These are phyloP conservation scores for Sporothrix dimorphospora DNA, from an alignment of 2,329 filamentous ascomycete genomes.

Conservation along the genomic window DNA sequence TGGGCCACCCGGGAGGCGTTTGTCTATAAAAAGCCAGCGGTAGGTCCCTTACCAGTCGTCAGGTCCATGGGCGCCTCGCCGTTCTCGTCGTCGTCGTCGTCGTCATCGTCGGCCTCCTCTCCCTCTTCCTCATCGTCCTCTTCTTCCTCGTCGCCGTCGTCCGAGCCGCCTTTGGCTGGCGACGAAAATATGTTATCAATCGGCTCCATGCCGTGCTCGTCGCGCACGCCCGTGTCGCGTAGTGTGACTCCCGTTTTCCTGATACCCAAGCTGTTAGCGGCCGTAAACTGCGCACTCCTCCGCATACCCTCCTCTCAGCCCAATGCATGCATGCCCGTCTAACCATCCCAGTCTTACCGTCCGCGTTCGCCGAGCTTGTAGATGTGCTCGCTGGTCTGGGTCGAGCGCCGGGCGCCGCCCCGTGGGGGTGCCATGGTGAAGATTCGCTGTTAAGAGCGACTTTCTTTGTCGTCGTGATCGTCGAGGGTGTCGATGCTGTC, in stretches of 20 bases:
- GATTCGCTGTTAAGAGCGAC: neutral
- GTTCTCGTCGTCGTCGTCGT: conserved; percentile 41
- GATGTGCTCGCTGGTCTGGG: conserved; percentile 50
- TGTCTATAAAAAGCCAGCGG: neutral
- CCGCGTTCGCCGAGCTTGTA: conserved; percentile 55
- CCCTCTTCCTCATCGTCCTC: conserved; percentile 41
- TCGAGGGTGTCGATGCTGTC: neutral
- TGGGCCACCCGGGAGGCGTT: neutral
- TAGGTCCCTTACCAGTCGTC: conserved; percentile 40
- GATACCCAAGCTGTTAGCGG: conserved; percentile 6
- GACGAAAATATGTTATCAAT: conserved; percentile 89
- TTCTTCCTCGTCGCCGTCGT: conserved; percentile 38
- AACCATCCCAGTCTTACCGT: conserved; percentile 45
- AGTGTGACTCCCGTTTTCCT: conserved; percentile 91
- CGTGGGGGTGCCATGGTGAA: conserved; percentile 46
- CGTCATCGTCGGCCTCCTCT: conserved; percentile 37
- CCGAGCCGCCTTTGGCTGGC: conserved; percentile 60
- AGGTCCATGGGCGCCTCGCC: conserved; percentile 56
- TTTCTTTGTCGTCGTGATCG: conserved; percentile 1
- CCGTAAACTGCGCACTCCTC: no score
- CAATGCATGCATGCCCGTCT: neutral
- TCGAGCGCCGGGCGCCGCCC: conserved; percentile 43
- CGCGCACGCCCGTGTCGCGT: conserved; percentile 75
- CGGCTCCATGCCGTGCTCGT: conserved; percentile 90
- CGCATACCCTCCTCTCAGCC: no score